These are phyloP conservation scores for Kluyveromyces sp. DNA, from an alignment of 1,139 yeast species.

Conservation along the genomic window DNA sequence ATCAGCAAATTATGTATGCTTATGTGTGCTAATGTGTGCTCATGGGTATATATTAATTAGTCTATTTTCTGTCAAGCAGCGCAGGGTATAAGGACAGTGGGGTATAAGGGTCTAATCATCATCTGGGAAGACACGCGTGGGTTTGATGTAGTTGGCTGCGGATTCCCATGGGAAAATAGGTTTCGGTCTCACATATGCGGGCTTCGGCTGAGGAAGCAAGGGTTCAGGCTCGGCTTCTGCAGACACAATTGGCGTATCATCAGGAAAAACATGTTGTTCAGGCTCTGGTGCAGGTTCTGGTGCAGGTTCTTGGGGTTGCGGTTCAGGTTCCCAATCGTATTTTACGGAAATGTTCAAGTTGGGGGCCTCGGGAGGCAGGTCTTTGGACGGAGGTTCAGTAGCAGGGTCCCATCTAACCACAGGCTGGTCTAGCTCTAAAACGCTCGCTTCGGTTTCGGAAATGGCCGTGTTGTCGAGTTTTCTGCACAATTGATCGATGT, in stretches of 20 bases:
- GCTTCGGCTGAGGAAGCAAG: neutral
- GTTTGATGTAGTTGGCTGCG: slow-evolving; percentile 8
- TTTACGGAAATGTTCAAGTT: slow-evolving; percentile 15
- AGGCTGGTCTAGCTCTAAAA: neutral
- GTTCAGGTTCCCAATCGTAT: slow-evolving; percentile 8
- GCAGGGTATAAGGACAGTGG: too few relatives aligned
- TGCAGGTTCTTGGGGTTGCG: neutral
- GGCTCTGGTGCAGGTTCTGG: neutral
- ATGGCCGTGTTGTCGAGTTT: neutral
- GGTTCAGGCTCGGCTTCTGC: neutral
- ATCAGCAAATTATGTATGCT: too few relatives aligned
- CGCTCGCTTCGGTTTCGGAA: neutral
- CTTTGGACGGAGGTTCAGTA: slow-evolving; percentile 36
- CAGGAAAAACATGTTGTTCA: slow-evolving; percentile 4
- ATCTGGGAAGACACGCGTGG: slow-evolving; percentile 12
- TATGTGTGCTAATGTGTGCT: too few relatives aligned
- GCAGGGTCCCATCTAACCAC: slow-evolving; percentile 37
- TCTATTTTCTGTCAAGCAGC: too few relatives aligned
- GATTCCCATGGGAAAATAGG: slow-evolving; percentile 30
- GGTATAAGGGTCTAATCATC: neutral
- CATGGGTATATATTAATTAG: too few relatives aligned
- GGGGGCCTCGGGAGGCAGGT: slow-evolving; percentile 37
- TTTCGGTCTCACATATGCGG: slow-evolving; percentile 13
- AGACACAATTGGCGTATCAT: slow-evolving; percentile 1
- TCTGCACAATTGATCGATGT: slow-evolving; percentile 4